Conservation (phyloP, 78 protist species). For the Guillardia theta region DNA sequence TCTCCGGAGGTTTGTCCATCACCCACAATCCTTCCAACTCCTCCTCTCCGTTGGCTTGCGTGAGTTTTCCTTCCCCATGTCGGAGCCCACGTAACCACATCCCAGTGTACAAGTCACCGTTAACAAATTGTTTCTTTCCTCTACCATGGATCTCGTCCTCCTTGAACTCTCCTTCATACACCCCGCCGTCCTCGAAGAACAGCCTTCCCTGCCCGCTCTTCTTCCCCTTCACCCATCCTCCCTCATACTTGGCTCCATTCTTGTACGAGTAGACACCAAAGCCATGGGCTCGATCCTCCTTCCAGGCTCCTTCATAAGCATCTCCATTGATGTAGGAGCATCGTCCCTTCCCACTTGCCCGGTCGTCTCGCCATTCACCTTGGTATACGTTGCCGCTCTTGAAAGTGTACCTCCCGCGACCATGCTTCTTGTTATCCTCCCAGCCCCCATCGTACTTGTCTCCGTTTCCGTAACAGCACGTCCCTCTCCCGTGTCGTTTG, state of each 20-base stretch:
- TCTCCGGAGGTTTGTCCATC: background rate
- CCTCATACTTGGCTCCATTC: background rate
- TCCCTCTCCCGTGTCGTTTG: conserved; percentile 28
- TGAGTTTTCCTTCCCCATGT: background rate
- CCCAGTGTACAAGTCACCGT: background rate
- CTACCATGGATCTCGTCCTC: background rate
- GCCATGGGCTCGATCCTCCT: conserved; percentile 20
- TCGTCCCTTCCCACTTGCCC: background rate
- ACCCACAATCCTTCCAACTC: background rate
- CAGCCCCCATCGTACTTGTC: conserved; percentile 26
- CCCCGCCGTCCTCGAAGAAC: background rate
- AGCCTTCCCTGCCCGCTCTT: background rate
- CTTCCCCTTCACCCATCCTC: conserved; percentile 26
- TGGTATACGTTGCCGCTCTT: background rate
- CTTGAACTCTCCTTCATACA: background rate
- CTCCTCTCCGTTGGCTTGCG: background rate
- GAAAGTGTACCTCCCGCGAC: background rate
- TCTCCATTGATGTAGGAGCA: background rate
- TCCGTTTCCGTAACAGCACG: background rate
- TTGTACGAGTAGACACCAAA: background rate
- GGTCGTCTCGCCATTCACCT: conserved; percentile 32
- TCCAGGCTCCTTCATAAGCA: conserved; percentile 38
- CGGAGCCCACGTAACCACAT: background rate
- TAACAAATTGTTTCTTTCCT: background rate
- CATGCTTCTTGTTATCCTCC: conserved; percentile 23